phyloP scores from a whole-genome alignment of 2,329 filamentous ascomycete genomes.

The Hirsutella minnesotensis region DNA sequence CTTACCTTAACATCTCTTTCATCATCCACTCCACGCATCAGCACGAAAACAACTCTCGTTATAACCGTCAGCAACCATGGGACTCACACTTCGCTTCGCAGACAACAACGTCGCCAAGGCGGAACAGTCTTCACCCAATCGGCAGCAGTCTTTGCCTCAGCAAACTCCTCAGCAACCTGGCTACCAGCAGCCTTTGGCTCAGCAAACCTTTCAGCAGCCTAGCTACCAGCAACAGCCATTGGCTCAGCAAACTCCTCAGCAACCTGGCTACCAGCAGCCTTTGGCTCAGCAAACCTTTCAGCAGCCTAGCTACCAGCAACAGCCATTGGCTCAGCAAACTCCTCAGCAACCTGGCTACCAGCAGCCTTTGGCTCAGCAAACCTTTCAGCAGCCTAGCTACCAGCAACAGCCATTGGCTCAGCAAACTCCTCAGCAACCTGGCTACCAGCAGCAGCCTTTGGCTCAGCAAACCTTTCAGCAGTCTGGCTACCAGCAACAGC shows the following conservation, averaged over 20 bases:
- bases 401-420: too few relatives aligned
- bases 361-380: too few relatives aligned
- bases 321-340: too few relatives aligned
- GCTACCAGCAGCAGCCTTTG: neutral
- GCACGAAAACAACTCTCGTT: too few relatives aligned
- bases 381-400: too few relatives aligned
- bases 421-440: neutral
- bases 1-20: neutral
- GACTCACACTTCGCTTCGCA: constrained; percentile 11
- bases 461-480: neutral
- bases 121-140: constrained; percentile 11
- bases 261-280: too few relatives aligned
- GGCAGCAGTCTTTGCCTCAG: constrained; percentile 6
- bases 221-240: too few relatives aligned
- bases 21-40: neutral
- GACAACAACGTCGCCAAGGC: constrained; percentile 32
- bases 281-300: too few relatives aligned
- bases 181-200: neutral
- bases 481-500: neutral
- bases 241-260: too few relatives aligned
- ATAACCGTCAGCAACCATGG: neutral
- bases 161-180: constrained; percentile 2
- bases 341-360: too few relatives aligned
- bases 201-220: too few relatives aligned
- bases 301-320: too few relatives aligned